These are phyloP conservation scores for Amanita polypyramis DNA, from an alignment of 768 basidiomycete genomes.

Conservation along the genomic window DNA sequence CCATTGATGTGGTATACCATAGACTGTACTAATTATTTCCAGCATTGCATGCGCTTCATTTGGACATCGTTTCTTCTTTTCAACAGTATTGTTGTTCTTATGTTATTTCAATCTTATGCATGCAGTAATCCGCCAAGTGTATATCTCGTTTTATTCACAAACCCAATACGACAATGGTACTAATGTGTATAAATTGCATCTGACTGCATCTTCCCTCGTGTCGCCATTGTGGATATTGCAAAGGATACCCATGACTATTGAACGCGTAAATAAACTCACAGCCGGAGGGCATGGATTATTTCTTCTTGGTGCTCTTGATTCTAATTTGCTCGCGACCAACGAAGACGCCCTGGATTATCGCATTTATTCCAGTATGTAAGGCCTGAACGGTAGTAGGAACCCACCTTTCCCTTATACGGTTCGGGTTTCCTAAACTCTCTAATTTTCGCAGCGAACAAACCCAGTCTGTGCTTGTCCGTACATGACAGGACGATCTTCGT, in stretches of 20 bases:
- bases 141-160: neutral
- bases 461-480: constrained; percentile 81
- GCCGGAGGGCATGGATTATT: constrained; percentile 39
- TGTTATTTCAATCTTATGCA: neutral
- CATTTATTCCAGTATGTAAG: neutral
- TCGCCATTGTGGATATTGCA: too few relatives aligned
- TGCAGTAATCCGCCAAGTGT: neutral
- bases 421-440: constrained; percentile 83
- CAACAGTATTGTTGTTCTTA: too few relatives aligned
- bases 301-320: constrained; percentile 92
- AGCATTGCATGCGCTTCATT: neutral
- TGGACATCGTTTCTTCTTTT: neutral
- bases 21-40: constrained; percentile 4
- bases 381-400: constrained; percentile 17
- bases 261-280: neutral
- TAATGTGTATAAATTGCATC: constrained; percentile 3
- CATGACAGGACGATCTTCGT: constrained; percentile 79
- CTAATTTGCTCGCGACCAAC: constrained; percentile 88
- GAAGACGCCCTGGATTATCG: constrained; percentile 66
- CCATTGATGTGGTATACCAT: neutral
- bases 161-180: neutral
- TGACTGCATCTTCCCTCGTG: neutral
- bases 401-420: constrained; percentile 95
- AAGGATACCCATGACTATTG: neutral
- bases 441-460: constrained; percentile 82